Base-by-base conservation (phyloP, 176 grass and related monocot species). In the Triticum turgidum region DNA sequence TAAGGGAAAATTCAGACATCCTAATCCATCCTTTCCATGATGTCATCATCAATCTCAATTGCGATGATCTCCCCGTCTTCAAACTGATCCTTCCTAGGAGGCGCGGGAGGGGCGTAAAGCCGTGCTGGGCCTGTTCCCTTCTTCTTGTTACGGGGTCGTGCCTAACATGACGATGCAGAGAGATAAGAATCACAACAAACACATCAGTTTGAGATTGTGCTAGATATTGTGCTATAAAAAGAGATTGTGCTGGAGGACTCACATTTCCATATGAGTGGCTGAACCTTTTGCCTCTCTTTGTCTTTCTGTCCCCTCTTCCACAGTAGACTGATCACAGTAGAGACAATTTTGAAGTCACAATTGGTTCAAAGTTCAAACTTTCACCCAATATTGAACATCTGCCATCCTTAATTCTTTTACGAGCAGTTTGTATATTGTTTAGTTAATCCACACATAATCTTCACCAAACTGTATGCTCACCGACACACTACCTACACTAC, bases 251-350 rank as follows among this genome's bases (percentile, higher is more conserved):
- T 68, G 29, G 21, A 81, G 22, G 12, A 64, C 84, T 92, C 86
- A 93, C 93, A 68, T 95, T 95, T 15, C 93, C 93, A 61, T 85
- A 95, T 18, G 91, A 95, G 72, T 95, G 93, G 65, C 88, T 93
- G 89, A 95, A 95, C 37, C 93, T 90, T 86, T 92, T 95, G 13
- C 93, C 93, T 37, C 87, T 91, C 18, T 80, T 92, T 0, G 93
- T 95, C 78, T 92, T 95, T 66, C 87, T 92, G 65, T 95, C 93
- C 4, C 93, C 93, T 89, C 93, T 91, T 59, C 93, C 93, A 27
- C 93, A 93, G 78, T 91, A 91, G n/a, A 95, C 91, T 92, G 61
- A n/a, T 29, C 27, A 73, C 11, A 63, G 21, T 9, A 89, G 74
- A 76, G 17, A 41, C 71, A 78, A 32, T 65, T 68, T 27, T 20